phyloP scores from a whole-genome alignment of 495 filamentous ascomycete species.

The Jackrogersella multiformis region DNA sequence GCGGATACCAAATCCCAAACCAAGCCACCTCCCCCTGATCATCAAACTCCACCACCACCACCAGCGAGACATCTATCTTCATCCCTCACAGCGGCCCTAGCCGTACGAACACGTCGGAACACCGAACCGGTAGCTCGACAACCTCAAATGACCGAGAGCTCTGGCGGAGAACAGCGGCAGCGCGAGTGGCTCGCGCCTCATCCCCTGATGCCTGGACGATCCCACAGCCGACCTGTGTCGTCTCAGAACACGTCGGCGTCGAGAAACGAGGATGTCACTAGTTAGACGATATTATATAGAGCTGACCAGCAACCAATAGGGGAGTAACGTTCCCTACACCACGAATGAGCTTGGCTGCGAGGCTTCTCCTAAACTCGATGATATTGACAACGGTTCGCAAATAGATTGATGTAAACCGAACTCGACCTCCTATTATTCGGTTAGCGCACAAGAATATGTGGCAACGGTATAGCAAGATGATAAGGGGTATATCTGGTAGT shows the following conservation, averaged over 20 bases:
- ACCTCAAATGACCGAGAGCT: not conserved
- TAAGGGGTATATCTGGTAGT: not conserved
- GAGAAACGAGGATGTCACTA: not conserved
- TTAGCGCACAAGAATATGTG: not conserved
- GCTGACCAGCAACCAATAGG: not conserved
- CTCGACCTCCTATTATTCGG: not conserved
- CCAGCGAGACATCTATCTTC: not conserved
- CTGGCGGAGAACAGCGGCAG: not conserved
- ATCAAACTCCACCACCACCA: not conserved
- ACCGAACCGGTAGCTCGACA: constrained; percentile 11
- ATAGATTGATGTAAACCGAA: too few species aligned
- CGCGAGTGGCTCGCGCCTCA: constrained; percentile 21
- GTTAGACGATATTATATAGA: not conserved
- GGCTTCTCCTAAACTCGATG: not conserved
- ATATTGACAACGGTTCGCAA: not conserved
- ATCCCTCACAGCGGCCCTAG: not conserved
- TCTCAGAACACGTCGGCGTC: not conserved
- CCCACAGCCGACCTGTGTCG: constrained; percentile 3
- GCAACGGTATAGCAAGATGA: not conserved
- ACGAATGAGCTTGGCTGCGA: not conserved
- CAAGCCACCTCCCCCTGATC: not conserved
- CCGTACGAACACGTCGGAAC: constrained; percentile 6
- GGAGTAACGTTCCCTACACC: not conserved
- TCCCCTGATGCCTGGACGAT: constrained; percentile 28
- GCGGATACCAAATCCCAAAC: not conserved